phyloP scores from a whole-genome alignment of 2,329 filamentous ascomycete species.

The Thyridium curvatum region DNA sequence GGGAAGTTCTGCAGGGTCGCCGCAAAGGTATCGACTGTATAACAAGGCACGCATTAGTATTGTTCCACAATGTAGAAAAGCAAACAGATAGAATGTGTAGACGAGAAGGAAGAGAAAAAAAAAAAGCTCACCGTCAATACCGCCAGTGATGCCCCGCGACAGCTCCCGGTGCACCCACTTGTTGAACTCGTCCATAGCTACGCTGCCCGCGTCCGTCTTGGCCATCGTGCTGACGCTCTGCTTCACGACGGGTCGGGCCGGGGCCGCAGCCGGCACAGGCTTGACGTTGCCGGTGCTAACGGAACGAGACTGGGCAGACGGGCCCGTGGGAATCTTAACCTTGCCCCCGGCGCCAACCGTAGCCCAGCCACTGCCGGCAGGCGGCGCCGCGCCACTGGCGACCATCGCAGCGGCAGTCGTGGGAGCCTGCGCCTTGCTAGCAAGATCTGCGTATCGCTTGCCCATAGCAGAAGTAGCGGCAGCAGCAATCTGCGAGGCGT shows the following conservation, averaged over 20 bases:
- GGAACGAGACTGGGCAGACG: slow-evolving; percentile 40
- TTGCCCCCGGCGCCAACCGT: slow-evolving; percentile 94
- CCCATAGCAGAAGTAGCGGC: slow-evolving; percentile 46
- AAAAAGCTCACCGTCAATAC: slow-evolving; percentile 42
- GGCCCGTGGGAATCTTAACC: slow-evolving; percentile 65
- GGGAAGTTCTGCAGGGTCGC: slow-evolving; percentile 70
- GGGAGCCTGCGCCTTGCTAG: slow-evolving; percentile 58
- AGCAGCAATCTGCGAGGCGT: slow-evolving; percentile 38
- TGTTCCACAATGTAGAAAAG: too few species aligned
- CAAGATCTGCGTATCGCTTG: slow-evolving; percentile 93
- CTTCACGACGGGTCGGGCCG: slow-evolving; percentile 33
- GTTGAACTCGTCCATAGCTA: slow-evolving; percentile 82
- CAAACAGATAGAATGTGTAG: too few species aligned
- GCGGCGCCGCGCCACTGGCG: slow-evolving; percentile 6
- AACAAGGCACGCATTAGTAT: too few species aligned
- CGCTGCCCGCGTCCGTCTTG: slow-evolving; percentile 29
- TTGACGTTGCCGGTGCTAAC: slow-evolving; percentile 37
- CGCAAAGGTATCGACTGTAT: slow-evolving; percentile 72
- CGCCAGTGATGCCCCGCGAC: slow-evolving; percentile 58
- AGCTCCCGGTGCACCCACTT: slow-evolving; percentile 87
- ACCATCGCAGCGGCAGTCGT: slow-evolving; percentile 30
- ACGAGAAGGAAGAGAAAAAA: not conserved
- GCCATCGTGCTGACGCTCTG: slow-evolving; percentile 37
- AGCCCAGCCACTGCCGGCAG: slow-evolving; percentile 65
- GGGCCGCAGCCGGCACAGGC: slow-evolving; percentile 25